These are phyloP conservation scores for Ustilago bromivora DNA, from an alignment of 1,284 basidiomycete genomes.

Conservation along the genomic window DNA sequence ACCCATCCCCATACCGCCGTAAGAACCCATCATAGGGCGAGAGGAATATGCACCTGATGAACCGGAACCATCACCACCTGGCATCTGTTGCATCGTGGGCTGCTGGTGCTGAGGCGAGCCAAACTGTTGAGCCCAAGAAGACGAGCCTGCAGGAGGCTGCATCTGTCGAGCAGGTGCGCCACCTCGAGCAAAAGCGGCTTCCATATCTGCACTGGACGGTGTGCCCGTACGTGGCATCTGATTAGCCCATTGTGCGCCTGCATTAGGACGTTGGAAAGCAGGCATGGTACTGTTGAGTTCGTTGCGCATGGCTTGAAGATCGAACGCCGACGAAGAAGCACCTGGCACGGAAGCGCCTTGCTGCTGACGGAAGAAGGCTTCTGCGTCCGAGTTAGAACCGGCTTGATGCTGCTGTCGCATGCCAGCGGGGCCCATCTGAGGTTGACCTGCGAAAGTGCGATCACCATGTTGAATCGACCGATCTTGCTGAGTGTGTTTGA, in stretches of 20 bases:
- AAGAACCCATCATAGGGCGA: conserved; percentile 50
- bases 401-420: conserved; percentile 50
- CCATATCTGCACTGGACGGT: conserved; percentile 46
- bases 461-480: conserved; percentile 78
- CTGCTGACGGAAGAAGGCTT: conserved; percentile 64
- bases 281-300: conserved; percentile 40
- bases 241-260: conserved; percentile 53
- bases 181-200: conserved; percentile 52
- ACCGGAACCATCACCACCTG: conserved; percentile 20
- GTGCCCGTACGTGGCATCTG: conserved; percentile 55
- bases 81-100: conserved; percentile 24
- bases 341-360: conserved; percentile 34
- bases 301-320: conserved; percentile 59
- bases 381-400: conserved; percentile 51
- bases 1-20: conserved; percentile 44
- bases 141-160: conserved; percentile 31
- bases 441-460: conserved; percentile 48
- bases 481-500: conserved; percentile 92
- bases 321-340: conserved; percentile 48
- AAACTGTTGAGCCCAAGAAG: conserved; percentile 61
- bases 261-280: conserved; percentile 31
- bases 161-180: conserved; percentile 21
- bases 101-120: conserved; percentile 27
- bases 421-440: conserved; percentile 35
- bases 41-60: conserved; percentile 38